These are phyloP conservation scores for Tetradesmus obliquus DNA, from an alignment of 139 green algal genomes.

Conservation along the genomic window DNA sequence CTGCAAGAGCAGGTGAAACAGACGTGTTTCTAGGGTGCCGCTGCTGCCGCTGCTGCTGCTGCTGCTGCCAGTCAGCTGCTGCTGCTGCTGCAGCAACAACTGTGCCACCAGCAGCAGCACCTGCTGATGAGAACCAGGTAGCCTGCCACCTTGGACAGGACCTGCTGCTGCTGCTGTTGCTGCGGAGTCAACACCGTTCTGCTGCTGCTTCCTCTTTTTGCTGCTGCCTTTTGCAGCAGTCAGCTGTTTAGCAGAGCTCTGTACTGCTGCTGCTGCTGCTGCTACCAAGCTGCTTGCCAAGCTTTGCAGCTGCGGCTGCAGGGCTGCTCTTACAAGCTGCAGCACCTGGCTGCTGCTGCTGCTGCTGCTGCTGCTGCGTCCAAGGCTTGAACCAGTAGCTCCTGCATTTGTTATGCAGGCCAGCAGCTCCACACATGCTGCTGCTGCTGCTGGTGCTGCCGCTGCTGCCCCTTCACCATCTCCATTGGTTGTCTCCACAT, in stretches of 20 bases:
- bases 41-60: background rate
- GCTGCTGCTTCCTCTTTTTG: background rate
- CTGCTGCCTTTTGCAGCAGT: background rate
- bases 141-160: background rate
- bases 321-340: background rate
- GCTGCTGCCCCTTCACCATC: background rate
- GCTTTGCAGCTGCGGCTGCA: conserved; percentile 5
- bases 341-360: conserved; percentile 20
- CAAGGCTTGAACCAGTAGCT: background rate
- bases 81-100: background rate
- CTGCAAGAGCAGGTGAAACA: background rate
- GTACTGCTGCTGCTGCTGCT: background rate
- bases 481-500: background rate
- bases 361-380: background rate
- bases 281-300: background rate
- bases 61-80: background rate
- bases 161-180: conserved; percentile 12
- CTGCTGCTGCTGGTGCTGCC: conserved; percentile 8
- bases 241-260: background rate
- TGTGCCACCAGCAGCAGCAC: background rate
- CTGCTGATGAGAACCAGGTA: background rate
- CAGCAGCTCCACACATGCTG: conserved; percentile 22
- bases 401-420: background rate
- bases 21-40: background rate
- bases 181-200: background rate